Conservation (phyloP, 768 basidiomycete species). For the Mycena sanguinolenta region DNA sequence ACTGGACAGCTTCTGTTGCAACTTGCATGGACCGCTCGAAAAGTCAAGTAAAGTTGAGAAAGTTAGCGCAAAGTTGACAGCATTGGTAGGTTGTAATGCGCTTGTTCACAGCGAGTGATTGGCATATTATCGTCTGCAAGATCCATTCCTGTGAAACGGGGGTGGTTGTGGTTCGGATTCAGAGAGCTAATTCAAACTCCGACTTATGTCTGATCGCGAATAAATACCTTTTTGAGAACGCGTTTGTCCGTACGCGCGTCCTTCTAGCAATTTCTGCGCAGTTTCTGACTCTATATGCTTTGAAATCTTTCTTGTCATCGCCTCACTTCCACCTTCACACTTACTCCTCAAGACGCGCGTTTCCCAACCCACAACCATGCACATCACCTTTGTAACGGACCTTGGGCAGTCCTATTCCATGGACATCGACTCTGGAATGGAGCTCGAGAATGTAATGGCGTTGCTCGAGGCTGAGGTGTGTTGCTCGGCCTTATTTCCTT, state of each 20-base stretch:
- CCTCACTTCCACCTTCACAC: neutral
- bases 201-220: too few relatives aligned
- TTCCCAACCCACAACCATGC: slow-evolving; percentile 58
- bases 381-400: slow-evolving; percentile 80
- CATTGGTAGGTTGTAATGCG: too few relatives aligned
- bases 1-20: too few relatives aligned
- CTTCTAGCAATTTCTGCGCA: slow-evolving; percentile 35
- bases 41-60: too few relatives aligned
- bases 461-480: slow-evolving; percentile 95
- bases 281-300: slow-evolving; percentile 5
- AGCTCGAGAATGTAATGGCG: slow-evolving; percentile 93
- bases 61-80: too few relatives aligned
- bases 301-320: neutral
- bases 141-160: too few relatives aligned
- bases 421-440: slow-evolving; percentile 92
- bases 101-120: too few relatives aligned
- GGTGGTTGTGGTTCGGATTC: too few relatives aligned
- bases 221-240: too few relatives aligned
- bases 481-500: slow-evolving; percentile 6
- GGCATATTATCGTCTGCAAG: too few relatives aligned
- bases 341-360: too few relatives aligned
- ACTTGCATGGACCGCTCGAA: too few relatives aligned
- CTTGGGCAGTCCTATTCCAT: slow-evolving; percentile 72
- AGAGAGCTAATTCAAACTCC: slow-evolving; percentile 39
- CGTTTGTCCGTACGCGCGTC: slow-evolving; percentile 18